Base-by-base conservation (phyloP, 192 early-diverging fungal species). In the Jimgerdemannia lactiflua region DNA sequence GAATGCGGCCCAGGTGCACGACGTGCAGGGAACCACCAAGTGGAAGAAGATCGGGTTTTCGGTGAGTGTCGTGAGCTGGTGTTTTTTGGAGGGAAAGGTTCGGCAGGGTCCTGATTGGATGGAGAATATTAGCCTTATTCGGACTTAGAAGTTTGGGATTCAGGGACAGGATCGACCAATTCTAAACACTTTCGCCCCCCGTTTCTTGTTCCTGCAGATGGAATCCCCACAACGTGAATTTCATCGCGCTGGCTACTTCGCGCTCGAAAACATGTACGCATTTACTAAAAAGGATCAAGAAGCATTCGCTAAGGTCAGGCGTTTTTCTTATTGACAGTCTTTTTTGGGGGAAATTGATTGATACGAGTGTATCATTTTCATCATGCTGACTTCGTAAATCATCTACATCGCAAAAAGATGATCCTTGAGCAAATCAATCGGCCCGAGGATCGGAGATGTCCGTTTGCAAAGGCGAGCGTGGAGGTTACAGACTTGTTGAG, bases 31-130 rank as follows among this genome's bases (percentile, higher is more conserved):
- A 0, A 69, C 70, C 70, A 74, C 18, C 14, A 89, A 89, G 74
- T 93, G 92, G 91, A 79, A 79, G 70, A 81, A 82, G 71, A 78
- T 93, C 41, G 92, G 92, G 18, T 93, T 93, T 84, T 76, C 83
- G 59, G 91, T 93, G 82, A 74, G 75, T 70, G 43, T 63, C 44
- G 4, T 40, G 43, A 75, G 49, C 40, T 42, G 3, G 39, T n/a
- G 39, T 64, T 74, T 6, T 42, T 41, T 71, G 10, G 14, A 39
- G 4, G 64, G 4, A 42, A 20, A 39, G 68, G 69, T 42, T 8
- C 6, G 68, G 3, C 19, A 43, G 9, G 49, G 40, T 1, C 29
- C 29, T 29, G 42, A 4, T 64, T 29, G n/a, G 3, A 54, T 72
- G 43, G 43, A 29, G 64, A 39, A 40, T 40, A 44, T 29, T 29